Base-by-base conservation (phyloP, 2,329 filamentous ascomycete species). In the Cercospora canescens region DNA sequence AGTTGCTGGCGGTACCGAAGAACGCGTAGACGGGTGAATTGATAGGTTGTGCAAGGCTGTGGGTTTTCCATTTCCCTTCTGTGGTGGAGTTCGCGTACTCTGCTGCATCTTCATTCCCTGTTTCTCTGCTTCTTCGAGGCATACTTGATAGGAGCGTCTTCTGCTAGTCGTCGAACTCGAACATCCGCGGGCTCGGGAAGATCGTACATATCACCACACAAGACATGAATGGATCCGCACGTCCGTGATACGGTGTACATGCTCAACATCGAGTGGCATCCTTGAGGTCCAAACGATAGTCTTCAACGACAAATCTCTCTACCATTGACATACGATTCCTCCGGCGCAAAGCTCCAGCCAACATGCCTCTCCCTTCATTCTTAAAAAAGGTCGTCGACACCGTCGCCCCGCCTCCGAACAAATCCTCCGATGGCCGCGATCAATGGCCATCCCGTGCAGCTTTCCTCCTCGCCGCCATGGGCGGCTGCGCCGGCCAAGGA, bases 391-490 rank as follows among this genome's bases (percentile, higher is more conserved):
- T 62, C 24, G 54, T 64, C 63, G 62, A 62, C 48, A 58, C 58
- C 37, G 59, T 67, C 48, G 55, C 67, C 11, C 59, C 59, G 24
- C 59, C 59, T 4, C 41, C 59, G 12, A 39, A 16, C 39, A 66
- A 69, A 72, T 72, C 78, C 1, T 78, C 77, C 28, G 80, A 82
- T 71, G 80, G 80, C 1, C 79, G 81, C 60, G 85, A 87, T 74
- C 82, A 85, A 69, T 87, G 85, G 85, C 83, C 83, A 1, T 86
- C 84, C 1, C 79, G 85, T 39, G 78, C 83, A 1, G 81, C 85
- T 6, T 87, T 87, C 73, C 77, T 87, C 3, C 81, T 87, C 28
- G 85, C 86, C 21, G 82, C 85, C 2, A 86, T 87, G 84, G 85
- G 85, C 41, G 86, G 86, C 55, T 86, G 83, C 68, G 84, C 84